Evolutionary conservation across 177 flowering plant species (phyloP), one percentile per base, ranked within the genome.

Genomic region (Vitis hybrid): DNA sequence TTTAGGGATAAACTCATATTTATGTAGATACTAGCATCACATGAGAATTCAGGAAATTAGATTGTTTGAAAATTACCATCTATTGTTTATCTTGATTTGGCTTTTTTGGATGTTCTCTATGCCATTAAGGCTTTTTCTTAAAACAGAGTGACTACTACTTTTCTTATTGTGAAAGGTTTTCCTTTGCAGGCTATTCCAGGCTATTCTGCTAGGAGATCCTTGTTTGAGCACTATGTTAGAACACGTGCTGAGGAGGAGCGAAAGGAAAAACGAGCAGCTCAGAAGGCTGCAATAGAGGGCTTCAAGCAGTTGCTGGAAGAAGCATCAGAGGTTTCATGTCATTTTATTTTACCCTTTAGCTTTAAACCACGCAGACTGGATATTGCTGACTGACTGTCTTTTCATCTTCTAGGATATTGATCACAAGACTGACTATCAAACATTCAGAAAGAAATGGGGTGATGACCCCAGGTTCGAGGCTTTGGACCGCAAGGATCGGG

Each of bases 231-330:
- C 68, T 96, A 82, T 83, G 99, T 96, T 15, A 88, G 93, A 52
- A 94, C 97, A 72, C 94, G 99, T 64, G 99, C 98, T 60, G 99
- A 94, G 82, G 99, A 94, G 77, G 97, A 91, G 69, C 91, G 98
- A 27, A 96, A 91, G 77, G 99, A 96, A 85, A 96, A 96, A 70
- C 83, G 99, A 57, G 99, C 98, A 18, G 98, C 99, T 74, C 98
- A 94, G 72, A 96, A 84, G 79, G 97, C 98, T 83, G 95, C 98
- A 62, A 70, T 90, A n/a, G 98, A 94, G 75, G 90, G 91, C 63
- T 96, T 94, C 82, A 96, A 86, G 83, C 91, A 91, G 85, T 85
- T 96, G 73, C 70, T 96, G 32, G 96, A 90, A 54, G 98, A 90
- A 78, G 97, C 93, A 66, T 85, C 89, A 64, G 88, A 93, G 97